Conservation (phyloP, 2,329 filamentous ascomycete genomes). For the Penicillium sp. region DNA sequence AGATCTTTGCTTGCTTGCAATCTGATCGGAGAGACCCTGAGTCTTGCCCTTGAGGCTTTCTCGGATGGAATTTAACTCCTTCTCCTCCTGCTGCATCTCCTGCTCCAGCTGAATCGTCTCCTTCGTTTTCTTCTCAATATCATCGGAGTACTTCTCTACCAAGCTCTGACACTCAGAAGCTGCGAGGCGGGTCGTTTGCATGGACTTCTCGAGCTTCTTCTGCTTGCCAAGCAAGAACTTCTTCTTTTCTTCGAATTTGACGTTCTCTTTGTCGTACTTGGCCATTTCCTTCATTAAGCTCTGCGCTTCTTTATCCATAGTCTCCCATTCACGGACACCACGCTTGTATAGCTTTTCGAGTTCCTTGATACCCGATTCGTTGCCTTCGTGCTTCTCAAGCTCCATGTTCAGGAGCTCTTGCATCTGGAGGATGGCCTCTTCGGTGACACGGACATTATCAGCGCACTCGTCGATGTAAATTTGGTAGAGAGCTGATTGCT, state of each 20-base stretch:
- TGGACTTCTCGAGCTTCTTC: slow-evolving; percentile 90
- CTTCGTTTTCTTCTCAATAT: slow-evolving; percentile 72
- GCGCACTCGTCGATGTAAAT: slow-evolving; percentile 84
- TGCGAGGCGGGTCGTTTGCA: slow-evolving; percentile 71
- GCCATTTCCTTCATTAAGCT: slow-evolving; percentile 79
- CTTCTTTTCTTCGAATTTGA: slow-evolving; percentile 96
- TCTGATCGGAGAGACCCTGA: slow-evolving; percentile 88
- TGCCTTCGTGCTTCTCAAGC: slow-evolving; percentile 86
- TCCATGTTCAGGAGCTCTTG: slow-evolving; percentile 82
- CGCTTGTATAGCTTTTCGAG: slow-evolving; percentile 81
- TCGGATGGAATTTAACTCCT: slow-evolving; percentile 76
- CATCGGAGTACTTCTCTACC: slow-evolving; percentile 72
- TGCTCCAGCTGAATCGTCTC: slow-evolving; percentile 75
- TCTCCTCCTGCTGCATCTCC: slow-evolving; percentile 73
- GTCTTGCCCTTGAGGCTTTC: slow-evolving; percentile 93
- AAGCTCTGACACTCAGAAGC: slow-evolving; percentile 72
- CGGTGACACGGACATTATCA: slow-evolving; percentile 82
- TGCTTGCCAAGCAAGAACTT: slow-evolving; percentile 90
- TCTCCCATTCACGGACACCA: slow-evolving; percentile 78
- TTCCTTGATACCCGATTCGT: slow-evolving; percentile 83
- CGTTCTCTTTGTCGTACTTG: slow-evolving; percentile 91
- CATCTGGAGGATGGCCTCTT: slow-evolving; percentile 88
- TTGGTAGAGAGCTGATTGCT: slow-evolving; percentile 90
- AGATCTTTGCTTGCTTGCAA: slow-evolving; percentile 86
- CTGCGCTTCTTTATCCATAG: slow-evolving; percentile 77